Conservation (phyloP, 2,329 filamentous ascomycete genomes). For the Geoglossum cookeanum region DNA sequence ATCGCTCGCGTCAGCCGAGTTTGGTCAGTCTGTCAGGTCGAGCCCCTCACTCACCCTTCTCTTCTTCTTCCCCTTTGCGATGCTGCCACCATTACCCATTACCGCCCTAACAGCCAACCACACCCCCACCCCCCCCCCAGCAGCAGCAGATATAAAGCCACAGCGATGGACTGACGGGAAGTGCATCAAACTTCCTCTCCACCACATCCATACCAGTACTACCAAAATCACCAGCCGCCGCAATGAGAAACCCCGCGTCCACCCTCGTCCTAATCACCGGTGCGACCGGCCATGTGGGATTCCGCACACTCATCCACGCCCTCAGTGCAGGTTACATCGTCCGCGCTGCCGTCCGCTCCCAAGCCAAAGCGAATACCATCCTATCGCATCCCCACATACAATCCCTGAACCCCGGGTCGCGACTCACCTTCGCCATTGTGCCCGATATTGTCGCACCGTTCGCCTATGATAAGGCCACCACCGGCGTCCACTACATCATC, state of each 20-base stretch:
- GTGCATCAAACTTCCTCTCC: too few species aligned
- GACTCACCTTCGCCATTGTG: constrained; percentile 1
- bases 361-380: background rate
- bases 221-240: too few species aligned
- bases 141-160: too few species aligned
- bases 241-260: background rate
- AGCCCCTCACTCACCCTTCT: too few species aligned
- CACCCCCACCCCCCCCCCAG: too few species aligned
- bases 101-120: too few species aligned
- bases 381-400: background rate
- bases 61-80: too few species aligned
- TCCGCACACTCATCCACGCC: background rate
- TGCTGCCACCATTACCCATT: too few species aligned
- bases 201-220: too few species aligned
- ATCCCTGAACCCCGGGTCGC: background rate
- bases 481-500: constrained; percentile 29
- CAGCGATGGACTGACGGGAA: too few species aligned
- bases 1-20: too few species aligned
- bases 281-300: background rate
- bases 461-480: background rate
- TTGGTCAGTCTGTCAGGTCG: too few species aligned
- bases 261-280: background rate
- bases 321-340: background rate
- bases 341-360: background rate
- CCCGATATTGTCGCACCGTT: constrained; percentile 9